phyloP scores from a whole-genome alignment of 2,329 filamentous ascomycete species.

The Phoma sp. region DNA sequence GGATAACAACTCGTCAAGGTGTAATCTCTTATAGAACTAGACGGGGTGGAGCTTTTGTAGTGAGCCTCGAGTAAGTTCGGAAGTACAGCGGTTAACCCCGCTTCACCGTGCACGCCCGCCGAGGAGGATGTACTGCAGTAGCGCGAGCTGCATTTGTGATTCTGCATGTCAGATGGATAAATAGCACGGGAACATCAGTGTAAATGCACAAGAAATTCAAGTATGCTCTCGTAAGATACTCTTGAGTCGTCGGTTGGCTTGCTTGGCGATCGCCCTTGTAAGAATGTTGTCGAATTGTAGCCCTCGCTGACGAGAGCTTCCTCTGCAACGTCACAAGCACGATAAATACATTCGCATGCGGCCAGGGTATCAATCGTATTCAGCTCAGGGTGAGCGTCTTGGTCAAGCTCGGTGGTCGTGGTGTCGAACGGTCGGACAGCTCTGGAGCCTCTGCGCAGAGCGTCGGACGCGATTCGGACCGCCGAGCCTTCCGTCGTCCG shows the following conservation, averaged over 20 bases:
- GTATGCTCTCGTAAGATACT: background rate
- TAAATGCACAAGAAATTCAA: background rate
- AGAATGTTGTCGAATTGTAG: background rate
- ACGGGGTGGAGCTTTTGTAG: background rate
- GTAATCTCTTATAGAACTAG: background rate
- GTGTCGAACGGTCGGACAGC: background rate
- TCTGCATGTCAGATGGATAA: background rate
- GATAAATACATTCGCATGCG: background rate
- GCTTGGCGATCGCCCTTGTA: background rate
- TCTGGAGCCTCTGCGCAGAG: background rate
- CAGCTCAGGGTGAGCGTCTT: conserved; percentile 1
- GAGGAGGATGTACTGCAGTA: background rate
- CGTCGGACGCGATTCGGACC: background rate
- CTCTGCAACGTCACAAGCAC: background rate
- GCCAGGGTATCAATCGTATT: conserved; percentile 11
- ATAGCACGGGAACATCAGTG: background rate
- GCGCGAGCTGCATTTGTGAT: background rate
- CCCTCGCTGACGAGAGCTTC: background rate
- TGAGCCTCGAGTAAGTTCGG: conserved; percentile 9
- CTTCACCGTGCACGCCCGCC: conserved; percentile 12
- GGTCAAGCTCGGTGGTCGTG: background rate
- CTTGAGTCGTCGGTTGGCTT: background rate
- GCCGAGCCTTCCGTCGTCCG: background rate
- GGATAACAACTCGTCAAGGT: too few species aligned
- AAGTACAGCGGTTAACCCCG: conserved; percentile 5